These are phyloP conservation scores for Iris pallida DNA, from an alignment of 116 monocot genomes.

Conservation along the genomic window DNA sequence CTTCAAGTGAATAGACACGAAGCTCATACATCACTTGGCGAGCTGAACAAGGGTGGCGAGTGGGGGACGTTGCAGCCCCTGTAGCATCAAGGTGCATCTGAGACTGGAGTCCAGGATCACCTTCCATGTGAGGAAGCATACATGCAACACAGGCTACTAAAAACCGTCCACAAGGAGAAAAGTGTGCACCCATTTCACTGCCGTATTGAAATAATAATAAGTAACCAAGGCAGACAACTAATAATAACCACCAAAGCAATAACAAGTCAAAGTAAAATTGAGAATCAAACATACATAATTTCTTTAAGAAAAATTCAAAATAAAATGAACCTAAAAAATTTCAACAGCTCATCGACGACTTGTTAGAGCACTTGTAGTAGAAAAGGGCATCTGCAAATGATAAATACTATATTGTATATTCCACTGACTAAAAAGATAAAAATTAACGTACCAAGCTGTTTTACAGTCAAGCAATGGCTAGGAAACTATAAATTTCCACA, in stretches of 20 bases:
- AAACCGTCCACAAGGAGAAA: constrained; percentile 95
- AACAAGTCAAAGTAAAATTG: too few relatives aligned
- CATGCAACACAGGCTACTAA: constrained; percentile 98
- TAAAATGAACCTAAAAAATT: too few relatives aligned
- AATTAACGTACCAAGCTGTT: too few relatives aligned
- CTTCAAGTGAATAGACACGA: constrained; percentile 94
- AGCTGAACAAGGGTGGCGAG: constrained; percentile 83
- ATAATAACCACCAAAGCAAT: too few relatives aligned
- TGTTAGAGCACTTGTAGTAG: too few relatives aligned
- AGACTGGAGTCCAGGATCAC: constrained; percentile 60
- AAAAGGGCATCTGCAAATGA: too few relatives aligned
- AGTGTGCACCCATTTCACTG: constrained; percentile 99
- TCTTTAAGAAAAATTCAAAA: too few relatives aligned
- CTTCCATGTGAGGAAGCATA: constrained; percentile 75
- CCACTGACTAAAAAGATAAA: too few relatives aligned
- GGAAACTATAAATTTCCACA: not conserved
- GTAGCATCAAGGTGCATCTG: constrained; percentile 55
- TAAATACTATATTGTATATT: too few relatives aligned
- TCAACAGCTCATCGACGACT: too few relatives aligned
- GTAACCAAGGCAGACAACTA: not conserved
- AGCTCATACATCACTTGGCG: constrained; percentile 93
- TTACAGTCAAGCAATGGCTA: too few relatives aligned
- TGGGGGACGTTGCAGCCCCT: constrained; percentile 77
- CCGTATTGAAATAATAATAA: constrained; percentile 13
- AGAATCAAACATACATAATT: too few relatives aligned